A percentile compares a stretch with the other conserved stretches of the same genome.
Conservation (phyloP, 768 basidiomycete species). For the Fomitopsis pulvina region DNA sequence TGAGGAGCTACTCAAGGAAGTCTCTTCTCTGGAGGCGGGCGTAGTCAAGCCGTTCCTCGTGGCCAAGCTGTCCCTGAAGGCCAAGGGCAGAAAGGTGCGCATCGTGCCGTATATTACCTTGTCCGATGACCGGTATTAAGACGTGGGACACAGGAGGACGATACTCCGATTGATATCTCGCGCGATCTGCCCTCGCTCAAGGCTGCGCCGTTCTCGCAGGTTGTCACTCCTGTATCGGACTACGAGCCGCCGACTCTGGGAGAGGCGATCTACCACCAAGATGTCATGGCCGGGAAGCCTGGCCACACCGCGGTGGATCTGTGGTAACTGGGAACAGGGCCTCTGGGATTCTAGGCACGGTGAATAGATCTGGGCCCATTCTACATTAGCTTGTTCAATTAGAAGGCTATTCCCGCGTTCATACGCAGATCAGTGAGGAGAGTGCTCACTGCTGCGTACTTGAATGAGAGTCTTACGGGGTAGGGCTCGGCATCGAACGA, state of each 20-base stretch:
- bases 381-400: too few relatives aligned
- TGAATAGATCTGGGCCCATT: too few relatives aligned
- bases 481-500: too few relatives aligned
- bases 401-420: too few relatives aligned
- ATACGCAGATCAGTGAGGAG: too few relatives aligned
- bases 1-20: conserved; percentile 5
- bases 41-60: conserved; percentile 8
- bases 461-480: too few relatives aligned
- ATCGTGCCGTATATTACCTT: neutral
- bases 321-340: neutral
- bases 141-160: neutral
- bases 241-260: conserved; percentile 1
- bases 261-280: conserved; percentile 1
- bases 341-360: too few relatives aligned
- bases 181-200: conserved; percentile 5
- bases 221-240: neutral
- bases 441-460: too few relatives aligned
- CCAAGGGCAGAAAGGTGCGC: neutral
- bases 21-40: conserved; percentile 4
- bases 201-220: neutral
- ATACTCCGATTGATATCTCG: neutral
- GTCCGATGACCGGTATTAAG: neutral
- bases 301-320: neutral
- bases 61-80: neutral
- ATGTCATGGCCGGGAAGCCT: neutral